Evolutionary conservation across 2,329 filamentous ascomycete species (phyloP).

Genomic region (Bipolaris zeicola): DNA sequence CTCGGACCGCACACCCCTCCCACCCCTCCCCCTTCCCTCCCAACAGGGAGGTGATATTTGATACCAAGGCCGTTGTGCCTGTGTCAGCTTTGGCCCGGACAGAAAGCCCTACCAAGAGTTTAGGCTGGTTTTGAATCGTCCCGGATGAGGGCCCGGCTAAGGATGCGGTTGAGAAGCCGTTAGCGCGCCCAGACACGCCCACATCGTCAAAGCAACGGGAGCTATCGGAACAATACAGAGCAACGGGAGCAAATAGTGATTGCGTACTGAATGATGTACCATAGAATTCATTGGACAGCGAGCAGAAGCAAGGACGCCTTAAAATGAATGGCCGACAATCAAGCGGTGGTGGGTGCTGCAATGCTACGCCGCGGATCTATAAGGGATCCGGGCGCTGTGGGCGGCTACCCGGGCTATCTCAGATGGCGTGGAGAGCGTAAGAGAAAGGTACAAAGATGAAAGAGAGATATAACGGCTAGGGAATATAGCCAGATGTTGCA

Average conservation of each 20-base stretch:
- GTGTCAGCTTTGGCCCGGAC: conserved; percentile 1
- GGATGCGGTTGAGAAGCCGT: neutral
- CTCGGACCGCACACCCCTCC: neutral
- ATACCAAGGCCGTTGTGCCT: conserved; percentile 6
- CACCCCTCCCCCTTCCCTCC: neutral
- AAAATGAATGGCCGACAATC: conserved; percentile 8
- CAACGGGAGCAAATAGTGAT: conserved; percentile 3
- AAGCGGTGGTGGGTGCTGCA: conserved; percentile 3
- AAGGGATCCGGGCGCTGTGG: conserved; percentile 2
- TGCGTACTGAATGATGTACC: neutral
- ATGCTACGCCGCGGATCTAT: conserved; percentile 7
- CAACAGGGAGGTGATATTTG: neutral
- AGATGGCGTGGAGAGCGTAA: neutral
- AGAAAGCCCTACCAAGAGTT: conserved; percentile 5
- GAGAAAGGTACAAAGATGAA: neutral
- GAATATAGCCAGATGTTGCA: conserved; percentile 1
- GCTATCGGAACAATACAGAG: conserved; percentile 9
- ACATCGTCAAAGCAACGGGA: conserved; percentile 7
- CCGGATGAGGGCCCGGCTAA: conserved; percentile 3
- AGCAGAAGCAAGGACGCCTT: neutral
- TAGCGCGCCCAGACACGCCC: conserved; percentile 4
- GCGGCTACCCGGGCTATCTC: conserved; percentile 1
- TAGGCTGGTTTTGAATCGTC: neutral
- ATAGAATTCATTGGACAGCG: neutral
- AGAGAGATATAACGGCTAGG: neutral